Base-by-base conservation (phyloP, 768 basidiomycete genomes). In the Pleurotus ostreatus region DNA sequence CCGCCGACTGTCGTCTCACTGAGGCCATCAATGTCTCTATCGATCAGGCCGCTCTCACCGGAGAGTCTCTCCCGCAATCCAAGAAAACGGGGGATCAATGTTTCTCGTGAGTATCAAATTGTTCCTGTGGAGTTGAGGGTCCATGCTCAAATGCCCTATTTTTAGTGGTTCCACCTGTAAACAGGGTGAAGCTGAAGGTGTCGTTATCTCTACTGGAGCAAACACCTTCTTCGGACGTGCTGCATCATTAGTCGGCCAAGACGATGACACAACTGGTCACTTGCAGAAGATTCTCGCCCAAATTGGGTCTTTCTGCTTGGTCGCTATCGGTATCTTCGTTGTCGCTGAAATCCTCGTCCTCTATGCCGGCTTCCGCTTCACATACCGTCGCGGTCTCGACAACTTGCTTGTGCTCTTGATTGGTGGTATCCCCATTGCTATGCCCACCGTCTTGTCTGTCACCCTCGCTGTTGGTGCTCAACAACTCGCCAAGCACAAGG, bases 201-300 rank as follows among this genome's bases (percentile, higher is more conserved):
- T 98, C 48, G 94, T 98, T 65, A 98, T 98, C 73, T 95, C 94
- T 60, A 98, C 96, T 59, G 96, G 96, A 71, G 81, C 88, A 75
- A 98, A 98, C 79, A 93, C 92, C 56, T 98, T 98, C 85, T 98
- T 98, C 78, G 96, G 95, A 77, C 94, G 96, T 66, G 95, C 96
- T 54, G 96, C 96, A 18, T 93, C 93, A 46, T 89, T 98, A 51
- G 96, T 98, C 68, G 96, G 96, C 25, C 90, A 92, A 68, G 96
- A 98, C 70, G 94, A 98, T 66, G 96, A 98, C 70, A 93, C 93
- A 63, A 95, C 93, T 15, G 95, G 96, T 71, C 96, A 98, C 74
- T 83, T 98, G 80, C 96, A 98, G 75, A 94, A 93, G 81, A 97
- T 98, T 78, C 83, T 98, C 53, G 95, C 94, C 45, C 91, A 96